phyloP scores from a whole-genome alignment of 495 filamentous ascomycete species.

The Aspergillus mulundensis region DNA sequence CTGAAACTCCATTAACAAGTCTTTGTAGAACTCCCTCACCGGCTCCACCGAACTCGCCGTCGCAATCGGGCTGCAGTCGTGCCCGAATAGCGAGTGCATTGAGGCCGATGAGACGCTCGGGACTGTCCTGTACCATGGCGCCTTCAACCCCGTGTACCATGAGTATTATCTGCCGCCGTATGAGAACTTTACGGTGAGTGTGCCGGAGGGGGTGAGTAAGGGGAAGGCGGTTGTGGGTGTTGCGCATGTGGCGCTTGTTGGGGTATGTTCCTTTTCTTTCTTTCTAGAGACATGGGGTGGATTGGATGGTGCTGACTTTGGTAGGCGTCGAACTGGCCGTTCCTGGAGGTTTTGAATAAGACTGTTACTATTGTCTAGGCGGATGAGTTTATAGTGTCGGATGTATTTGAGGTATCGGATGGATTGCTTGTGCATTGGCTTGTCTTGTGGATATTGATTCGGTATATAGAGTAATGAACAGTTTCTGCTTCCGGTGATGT shows the following conservation, averaged over 20 bases:
- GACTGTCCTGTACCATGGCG: conserved; percentile 27
- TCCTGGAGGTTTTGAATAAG: conserved; percentile 20
- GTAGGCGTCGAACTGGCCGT: conserved; percentile 19
- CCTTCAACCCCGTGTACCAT: conserved; percentile 31
- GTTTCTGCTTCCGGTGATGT: no score
- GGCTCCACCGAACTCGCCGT: conserved; percentile 27
- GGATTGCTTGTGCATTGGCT: no score
- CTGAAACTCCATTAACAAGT: not conserved
- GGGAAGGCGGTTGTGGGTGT: conserved; percentile 30
- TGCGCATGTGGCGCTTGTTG: conserved; percentile 32
- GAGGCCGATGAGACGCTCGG: conserved; percentile 24
- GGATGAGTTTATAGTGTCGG: not conserved
- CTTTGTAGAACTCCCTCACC: conserved; percentile 28
- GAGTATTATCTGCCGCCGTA: conserved; percentile 26
- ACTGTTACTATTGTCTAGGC: conserved; percentile 15
- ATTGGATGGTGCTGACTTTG: not conserved
- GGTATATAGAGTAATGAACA: no score
- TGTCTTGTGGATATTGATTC: no score
- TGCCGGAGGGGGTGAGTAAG: conserved; percentile 17
- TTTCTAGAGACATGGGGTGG: not conserved
- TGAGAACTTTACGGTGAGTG: conserved; percentile 35
- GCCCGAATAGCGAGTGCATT: conserved; percentile 15
- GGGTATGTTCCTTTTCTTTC: conserved; percentile 25
- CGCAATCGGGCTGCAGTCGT: conserved; percentile 34
- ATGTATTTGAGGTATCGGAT: no score